These are phyloP conservation scores for Pichia sp. DNA, from an alignment of 1,139 yeast species.

Conservation along the genomic window DNA sequence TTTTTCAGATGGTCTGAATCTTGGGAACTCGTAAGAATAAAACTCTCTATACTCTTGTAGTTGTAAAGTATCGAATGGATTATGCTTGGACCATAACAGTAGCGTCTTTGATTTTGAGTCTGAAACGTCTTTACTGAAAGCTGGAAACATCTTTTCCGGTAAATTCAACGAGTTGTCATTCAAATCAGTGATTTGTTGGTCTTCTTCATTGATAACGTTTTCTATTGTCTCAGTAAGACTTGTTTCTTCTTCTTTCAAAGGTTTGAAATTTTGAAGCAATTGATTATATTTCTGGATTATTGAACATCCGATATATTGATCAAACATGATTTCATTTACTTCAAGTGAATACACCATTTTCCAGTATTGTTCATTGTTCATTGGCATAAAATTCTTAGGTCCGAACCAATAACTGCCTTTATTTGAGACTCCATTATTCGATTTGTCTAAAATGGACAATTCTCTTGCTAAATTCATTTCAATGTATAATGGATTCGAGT, in stretches of 20 bases:
- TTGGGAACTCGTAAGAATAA: constrained; percentile 18
- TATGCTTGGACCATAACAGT: constrained; percentile 17
- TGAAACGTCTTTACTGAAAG: constrained; percentile 3
- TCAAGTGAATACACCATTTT: constrained; percentile 14
- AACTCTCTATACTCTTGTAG: constrained; percentile 18
- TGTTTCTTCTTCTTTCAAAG: too few relatives aligned
- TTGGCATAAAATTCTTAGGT: constrained; percentile 24
- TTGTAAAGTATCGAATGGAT: constrained; percentile 20
- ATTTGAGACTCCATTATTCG: constrained; percentile 11
- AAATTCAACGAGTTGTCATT: constrained; percentile 1
- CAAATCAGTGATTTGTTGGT: background rate
- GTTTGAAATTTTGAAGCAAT: background rate
- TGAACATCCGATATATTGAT: constrained; percentile 11
- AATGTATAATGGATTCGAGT: constrained; percentile 20
- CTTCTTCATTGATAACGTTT: constrained; percentile 1
- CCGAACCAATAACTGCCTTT: constrained; percentile 20
- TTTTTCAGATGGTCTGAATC: background rate
- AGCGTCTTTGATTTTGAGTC: constrained; percentile 4
- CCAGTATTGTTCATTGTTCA: constrained; percentile 18
- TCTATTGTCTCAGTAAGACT: background rate
- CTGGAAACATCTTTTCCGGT: constrained; percentile 2
- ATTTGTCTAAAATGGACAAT: constrained; percentile 9
- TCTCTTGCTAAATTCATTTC: constrained; percentile 21
- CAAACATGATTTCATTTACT: constrained; percentile 13
- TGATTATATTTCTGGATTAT: constrained; percentile 7